These are phyloP conservation scores for Pyrenula massariospora DNA, from an alignment of 495 filamentous ascomycete species.

Conservation along the genomic window DNA sequence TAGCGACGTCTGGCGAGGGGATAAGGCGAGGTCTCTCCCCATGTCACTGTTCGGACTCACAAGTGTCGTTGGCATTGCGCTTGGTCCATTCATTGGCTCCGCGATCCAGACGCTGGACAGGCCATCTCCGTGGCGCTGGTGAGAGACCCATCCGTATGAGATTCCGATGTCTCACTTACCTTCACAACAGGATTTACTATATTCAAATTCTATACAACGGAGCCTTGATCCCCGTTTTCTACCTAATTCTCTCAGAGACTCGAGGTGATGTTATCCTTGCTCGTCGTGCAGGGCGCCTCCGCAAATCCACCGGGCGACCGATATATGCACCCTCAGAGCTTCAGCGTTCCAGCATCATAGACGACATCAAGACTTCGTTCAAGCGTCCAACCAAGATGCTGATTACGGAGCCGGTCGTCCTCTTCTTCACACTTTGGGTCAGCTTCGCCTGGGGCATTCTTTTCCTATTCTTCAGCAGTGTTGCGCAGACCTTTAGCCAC, in stretches of 20 bases:
- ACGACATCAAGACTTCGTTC: constrained; percentile 22
- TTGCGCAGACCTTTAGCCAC: constrained; percentile 23
- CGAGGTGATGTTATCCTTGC: constrained; percentile 41
- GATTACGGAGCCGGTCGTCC: constrained; percentile 39
- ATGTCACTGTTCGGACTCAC: constrained; percentile 33
- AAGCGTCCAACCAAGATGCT: constrained; percentile 36
- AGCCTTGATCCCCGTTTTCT: constrained; percentile 28
- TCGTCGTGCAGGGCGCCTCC: constrained; percentile 47
- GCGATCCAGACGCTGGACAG: constrained; percentile 25
- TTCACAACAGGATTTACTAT: constrained; percentile 38
- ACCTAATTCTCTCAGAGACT: constrained; percentile 29
- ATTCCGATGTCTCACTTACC: too few species aligned
- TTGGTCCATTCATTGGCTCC: constrained; percentile 37
- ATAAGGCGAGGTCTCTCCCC: constrained; percentile 26
- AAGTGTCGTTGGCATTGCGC: constrained; percentile 30
- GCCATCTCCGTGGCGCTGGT: constrained; percentile 32
- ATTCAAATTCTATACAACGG: constrained; percentile 39
- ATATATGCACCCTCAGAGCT: constrained; percentile 26
- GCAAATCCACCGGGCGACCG: constrained; percentile 42
- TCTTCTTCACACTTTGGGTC: constrained; percentile 38
- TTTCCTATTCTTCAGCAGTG: constrained; percentile 32
- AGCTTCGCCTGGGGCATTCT: constrained; percentile 42
- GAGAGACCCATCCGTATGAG: too few species aligned
- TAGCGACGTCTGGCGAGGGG: constrained; percentile 29
- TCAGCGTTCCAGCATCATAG: constrained; percentile 11